Percentiles rank a stretch among this genome's conserved stretches.
Conservation (phyloP, 2,329 filamentous ascomycete genomes). For the Saccharata proteae region DNA sequence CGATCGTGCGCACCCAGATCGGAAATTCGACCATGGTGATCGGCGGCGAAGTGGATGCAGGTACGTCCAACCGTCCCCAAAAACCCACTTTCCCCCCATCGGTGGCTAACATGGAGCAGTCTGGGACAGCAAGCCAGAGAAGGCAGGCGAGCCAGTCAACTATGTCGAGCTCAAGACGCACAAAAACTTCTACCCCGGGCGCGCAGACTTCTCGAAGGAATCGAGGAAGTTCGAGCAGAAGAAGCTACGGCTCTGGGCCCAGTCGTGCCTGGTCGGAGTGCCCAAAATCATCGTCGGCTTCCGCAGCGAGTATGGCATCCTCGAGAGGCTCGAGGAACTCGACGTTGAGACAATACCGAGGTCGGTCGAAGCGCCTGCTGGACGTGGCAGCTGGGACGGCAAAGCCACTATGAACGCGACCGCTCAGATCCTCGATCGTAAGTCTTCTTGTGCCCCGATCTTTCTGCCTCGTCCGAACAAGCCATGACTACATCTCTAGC, state of each 20-base stretch:
- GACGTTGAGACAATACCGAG: slow-evolving; percentile 68
- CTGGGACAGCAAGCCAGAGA: slow-evolving; percentile 67
- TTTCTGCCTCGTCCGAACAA: no score
- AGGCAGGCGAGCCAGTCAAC: slow-evolving; percentile 57
- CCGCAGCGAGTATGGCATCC: slow-evolving; percentile 58
- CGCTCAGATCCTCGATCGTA: no score
- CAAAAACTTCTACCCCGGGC: slow-evolving; percentile 44
- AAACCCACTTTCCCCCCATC: no score
- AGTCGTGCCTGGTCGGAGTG: slow-evolving; percentile 87
- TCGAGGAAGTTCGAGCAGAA: slow-evolving; percentile 74
- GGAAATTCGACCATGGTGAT: slow-evolving; percentile 64
- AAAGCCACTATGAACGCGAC: no score
- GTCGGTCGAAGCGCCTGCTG: slow-evolving; percentile 40
- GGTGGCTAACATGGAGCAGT: no score
- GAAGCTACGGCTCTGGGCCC: slow-evolving; percentile 90
- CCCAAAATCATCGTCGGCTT: slow-evolving; percentile 88
- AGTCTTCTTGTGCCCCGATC: no score
- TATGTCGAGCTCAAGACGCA: slow-evolving; percentile 95
- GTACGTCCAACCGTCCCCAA: slow-evolving; percentile 33
- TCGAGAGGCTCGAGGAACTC: slow-evolving; percentile 59
- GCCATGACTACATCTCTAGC: no score
- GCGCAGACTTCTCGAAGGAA: slow-evolving; percentile 40
- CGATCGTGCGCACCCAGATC: slow-evolving; percentile 78
- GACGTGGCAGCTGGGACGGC: no score
- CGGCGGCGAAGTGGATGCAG: slow-evolving; percentile 86